Percentiles rank a stretch among this genome's conserved stretches.
Conservation (phyloP, 2,329 filamentous ascomycete genomes). For the Ophiostoma triangulosporum region DNA sequence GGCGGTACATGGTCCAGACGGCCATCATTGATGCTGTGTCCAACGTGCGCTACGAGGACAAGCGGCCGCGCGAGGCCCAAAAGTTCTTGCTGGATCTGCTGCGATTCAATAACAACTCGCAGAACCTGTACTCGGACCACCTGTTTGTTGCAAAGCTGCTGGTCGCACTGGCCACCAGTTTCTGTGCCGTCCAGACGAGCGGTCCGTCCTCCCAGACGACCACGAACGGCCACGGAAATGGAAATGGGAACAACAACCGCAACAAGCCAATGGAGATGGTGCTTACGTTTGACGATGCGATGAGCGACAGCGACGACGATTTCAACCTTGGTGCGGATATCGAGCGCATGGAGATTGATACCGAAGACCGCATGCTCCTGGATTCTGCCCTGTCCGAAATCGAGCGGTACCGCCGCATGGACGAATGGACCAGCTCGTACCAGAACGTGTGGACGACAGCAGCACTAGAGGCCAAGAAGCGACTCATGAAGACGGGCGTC, state of each 20-base stretch:
- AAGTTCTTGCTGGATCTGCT: conserved; percentile 80
- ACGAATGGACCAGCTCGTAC: conserved; percentile 55
- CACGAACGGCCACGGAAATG: conserved; percentile 12
- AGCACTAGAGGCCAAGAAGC: conserved; percentile 46
- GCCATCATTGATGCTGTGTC: conserved; percentile 73
- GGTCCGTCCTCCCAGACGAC: not conserved
- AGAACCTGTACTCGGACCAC: conserved; percentile 79
- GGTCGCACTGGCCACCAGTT: conserved; percentile 42
- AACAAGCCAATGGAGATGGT: conserved; percentile 14
- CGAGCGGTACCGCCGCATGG: conserved; percentile 51
- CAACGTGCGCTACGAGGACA: conserved; percentile 62
- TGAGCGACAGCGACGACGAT: conserved; percentile 12
- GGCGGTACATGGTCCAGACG: conserved; percentile 71
- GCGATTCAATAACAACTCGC: conserved; percentile 86
- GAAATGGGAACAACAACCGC: conserved; percentile 1
- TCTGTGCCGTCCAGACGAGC: conserved; percentile 28
- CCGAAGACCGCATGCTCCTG: conserved; percentile 29
- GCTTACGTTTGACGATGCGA: conserved; percentile 24
- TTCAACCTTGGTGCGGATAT: conserved; percentile 25
- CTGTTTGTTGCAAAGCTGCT: conserved; percentile 78
- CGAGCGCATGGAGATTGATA: conserved; percentile 27
- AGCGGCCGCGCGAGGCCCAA: conserved; percentile 65
- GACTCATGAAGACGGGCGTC: conserved; percentile 50
- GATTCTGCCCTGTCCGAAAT: conserved; percentile 46
- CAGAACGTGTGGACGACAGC: conserved; percentile 54